Percentiles rank a stretch among this genome's conserved stretches.
Evolutionary conservation across 352 stramenopile genomes (phyloP).

Genomic region (Phytophthora foliorum): DNA sequence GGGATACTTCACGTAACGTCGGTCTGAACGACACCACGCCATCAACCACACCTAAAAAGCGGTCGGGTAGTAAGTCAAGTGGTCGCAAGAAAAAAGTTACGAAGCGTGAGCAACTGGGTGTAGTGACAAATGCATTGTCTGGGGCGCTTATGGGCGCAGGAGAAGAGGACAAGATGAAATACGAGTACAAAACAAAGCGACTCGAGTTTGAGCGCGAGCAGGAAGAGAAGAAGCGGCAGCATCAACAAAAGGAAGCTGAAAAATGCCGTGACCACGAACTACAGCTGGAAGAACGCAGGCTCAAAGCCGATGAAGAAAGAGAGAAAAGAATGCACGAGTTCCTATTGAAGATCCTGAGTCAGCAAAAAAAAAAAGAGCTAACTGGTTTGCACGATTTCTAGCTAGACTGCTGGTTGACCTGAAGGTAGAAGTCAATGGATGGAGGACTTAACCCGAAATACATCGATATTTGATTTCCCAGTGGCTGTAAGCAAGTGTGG

Average conservation of each 20-base stretch:
- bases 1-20: too few relatives aligned
- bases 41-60: not conserved
- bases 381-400: too few relatives aligned
- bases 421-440: not conserved
- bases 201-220: not conserved
- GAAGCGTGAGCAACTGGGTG: not conserved
- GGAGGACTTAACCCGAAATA: not conserved
- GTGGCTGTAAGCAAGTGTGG: not conserved
- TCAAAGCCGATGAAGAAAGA: not conserved
- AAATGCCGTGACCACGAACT: not conserved
- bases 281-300: not conserved
- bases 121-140: not conserved
- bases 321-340: slow-evolving; percentile 3
- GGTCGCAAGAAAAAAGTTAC: not conserved
- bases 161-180: not conserved
- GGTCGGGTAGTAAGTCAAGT: not conserved
- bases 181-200: not conserved
- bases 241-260: not conserved
- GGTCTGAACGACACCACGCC: not conserved
- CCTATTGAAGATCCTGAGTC: not conserved
- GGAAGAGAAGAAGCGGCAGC: not conserved
- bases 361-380: slow-evolving; percentile 3
- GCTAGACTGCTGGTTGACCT: too few relatives aligned
- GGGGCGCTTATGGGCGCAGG: not conserved
- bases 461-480: slow-evolving; percentile 3